Conservation (phyloP, 768 basidiomycete genomes). For the Leccinum sublutescens region DNA sequence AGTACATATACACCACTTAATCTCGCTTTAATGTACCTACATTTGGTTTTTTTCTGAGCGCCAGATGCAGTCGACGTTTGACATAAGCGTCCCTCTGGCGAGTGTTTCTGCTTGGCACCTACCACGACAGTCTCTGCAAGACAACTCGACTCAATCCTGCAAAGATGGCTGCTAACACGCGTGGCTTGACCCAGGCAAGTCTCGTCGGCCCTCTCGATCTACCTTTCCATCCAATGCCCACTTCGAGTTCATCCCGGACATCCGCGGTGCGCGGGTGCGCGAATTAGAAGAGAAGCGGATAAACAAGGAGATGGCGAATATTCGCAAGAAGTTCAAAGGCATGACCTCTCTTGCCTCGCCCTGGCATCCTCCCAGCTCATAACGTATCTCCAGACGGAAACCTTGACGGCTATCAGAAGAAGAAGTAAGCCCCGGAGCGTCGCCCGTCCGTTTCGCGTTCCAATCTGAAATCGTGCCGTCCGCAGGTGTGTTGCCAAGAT, state of each 20-base stretch:
- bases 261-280: slow-evolving; percentile 92
- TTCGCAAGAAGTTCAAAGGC: slow-evolving; percentile 99
- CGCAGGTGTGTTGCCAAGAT: slow-evolving; percentile 95
- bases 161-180: slow-evolving; percentile 85
- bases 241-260: slow-evolving; percentile 93
- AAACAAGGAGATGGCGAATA: slow-evolving; percentile 99
- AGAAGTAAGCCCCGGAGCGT: slow-evolving; percentile 59
- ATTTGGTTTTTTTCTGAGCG: neutral
- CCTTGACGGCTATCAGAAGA: slow-evolving; percentile 88
- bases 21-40: slow-evolving; percentile 13
- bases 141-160: neutral
- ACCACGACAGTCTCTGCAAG: neutral
- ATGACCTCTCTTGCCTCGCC: slow-evolving; percentile 6
- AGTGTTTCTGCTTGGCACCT: neutral
- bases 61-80: neutral
- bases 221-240: slow-evolving; percentile 5
- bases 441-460: slow-evolving; percentile 9
- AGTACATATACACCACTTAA: slow-evolving; percentile 1
- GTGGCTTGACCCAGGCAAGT: slow-evolving; percentile 86
- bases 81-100: slow-evolving; percentile 2
- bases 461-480: slow-evolving; percentile 15
- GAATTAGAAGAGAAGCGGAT: slow-evolving; percentile 98
- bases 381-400: slow-evolving; percentile 62
- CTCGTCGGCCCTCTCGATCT: neutral
- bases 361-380: slow-evolving; percentile 5